Evolutionary conservation across 1,284 basidiomycete species (phyloP), one percentile per base, ranked within the genome.

Genomic region (Xerocomus tenax): DNA sequence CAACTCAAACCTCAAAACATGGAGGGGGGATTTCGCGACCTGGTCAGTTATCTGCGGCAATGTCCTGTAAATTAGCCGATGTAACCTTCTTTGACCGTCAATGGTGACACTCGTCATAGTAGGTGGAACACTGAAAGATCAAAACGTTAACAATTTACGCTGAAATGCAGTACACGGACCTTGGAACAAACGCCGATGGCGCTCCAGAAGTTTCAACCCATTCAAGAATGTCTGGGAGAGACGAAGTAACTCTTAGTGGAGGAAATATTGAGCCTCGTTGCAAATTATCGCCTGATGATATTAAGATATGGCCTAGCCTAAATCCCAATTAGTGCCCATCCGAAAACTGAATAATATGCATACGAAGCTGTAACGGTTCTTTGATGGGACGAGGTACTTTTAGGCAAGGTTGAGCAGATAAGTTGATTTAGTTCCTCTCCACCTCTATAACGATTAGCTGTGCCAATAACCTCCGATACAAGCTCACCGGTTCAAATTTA

Each of bases 261-360:
- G 81, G 76, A 28, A 67, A 58, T 21, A 84, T 68, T 18, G 63
- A 71, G 12, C 68, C 49, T 34, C 62, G 65, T 48, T 68, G 61
- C 34, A 65, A 62, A 40, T 54, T 57, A 15, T 68, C 57, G 8
- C 62, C 54, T 3, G 72, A 68, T n/a, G 70, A 68, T 36, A 81
- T 63, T 15, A 84, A 66, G 15, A 82, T 48, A 61, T 85, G 80
- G 0, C 82, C 82, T 45, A 77, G 61, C 45, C 82, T 84, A 47
- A 40, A 54, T 15, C 53, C 45, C 18, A 34, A 35, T 66, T 23
- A 67, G 50, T 40, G 40, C 21, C 3, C 5, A 40, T 48, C 19
- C 8, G 7, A 25, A 0, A 18, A 41, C 34, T 9, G 48, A 43
- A 44, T 7, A 48, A 30, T 8, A 38, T 34, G 12, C 42, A 54